Evolutionary conservation across 169 alveolate genomes (phyloP), one percentile per base, ranked within the genome.

Genomic region (Plasmodium yoelii): DNA sequence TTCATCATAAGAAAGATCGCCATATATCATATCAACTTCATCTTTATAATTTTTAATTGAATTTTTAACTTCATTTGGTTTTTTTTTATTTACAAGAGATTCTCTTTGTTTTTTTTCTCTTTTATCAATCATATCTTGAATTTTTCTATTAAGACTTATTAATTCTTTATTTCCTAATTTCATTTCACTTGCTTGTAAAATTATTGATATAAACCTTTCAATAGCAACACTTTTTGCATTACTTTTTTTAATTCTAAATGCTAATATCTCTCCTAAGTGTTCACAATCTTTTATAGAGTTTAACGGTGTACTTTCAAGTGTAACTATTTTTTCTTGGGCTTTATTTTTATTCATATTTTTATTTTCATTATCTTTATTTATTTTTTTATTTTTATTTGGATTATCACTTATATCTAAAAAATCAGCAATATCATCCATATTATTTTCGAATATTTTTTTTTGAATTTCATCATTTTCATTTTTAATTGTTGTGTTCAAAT

Each of bases 1-100:
- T 56, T 75, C 88, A 53, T 75, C 94, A 64, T 93, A 94, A 24
- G 94, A 89, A 15, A 93, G 68, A 19, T 93, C 96, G 0, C 96
- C 96, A 82, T 93, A 93, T 24, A 93, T 88, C 95, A 93, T 91
- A 72, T 93, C 96, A 10, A 93, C 94, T 69, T 93, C 96, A 53
- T 93, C 96, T 88, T 93, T 77, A 80, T 93, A 93, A 90, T 92
- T 93, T 60, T 87, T 91, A 56, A 87, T 64, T 24, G 93, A 65
- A 39, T 92, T 55, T 18, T 86, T 75, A 47, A 91, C 94, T 84
- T 80, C 90, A 57, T 75, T 75, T 65, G 88, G 88, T 19, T 75
- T 75, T 22, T 75, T 75, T 63, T 75, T 75, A 75, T 75, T 75
- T 63, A 75, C 51, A 18, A 46, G 74, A 2, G 88, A 75, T 39